Percentiles rank a stretch among this genome's conserved stretches.
These are phyloP conservation scores for Aspergillus persii DNA, from an alignment of 2,329 filamentous ascomycete species.

Conservation along the genomic window DNA sequence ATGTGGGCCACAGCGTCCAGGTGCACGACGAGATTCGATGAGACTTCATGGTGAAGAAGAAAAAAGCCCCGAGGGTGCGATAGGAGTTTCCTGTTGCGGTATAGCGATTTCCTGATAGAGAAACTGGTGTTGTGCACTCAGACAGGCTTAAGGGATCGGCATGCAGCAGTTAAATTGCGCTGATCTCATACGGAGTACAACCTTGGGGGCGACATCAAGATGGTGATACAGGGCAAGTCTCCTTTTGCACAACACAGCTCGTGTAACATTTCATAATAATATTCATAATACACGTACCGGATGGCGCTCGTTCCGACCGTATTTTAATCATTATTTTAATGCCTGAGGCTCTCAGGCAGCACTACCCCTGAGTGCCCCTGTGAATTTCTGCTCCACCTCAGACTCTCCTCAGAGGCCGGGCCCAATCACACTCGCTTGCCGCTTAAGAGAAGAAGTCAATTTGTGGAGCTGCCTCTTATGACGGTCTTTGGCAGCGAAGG, in stretches of 20 bases:
- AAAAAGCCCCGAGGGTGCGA: not conserved
- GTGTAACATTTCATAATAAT: too few species aligned
- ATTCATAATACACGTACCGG: not conserved
- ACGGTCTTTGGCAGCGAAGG: too few species aligned
- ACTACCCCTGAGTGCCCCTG: not conserved
- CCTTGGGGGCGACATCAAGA: not conserved
- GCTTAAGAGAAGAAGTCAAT: not conserved
- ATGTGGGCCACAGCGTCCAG: not conserved
- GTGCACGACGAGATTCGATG: too few species aligned
- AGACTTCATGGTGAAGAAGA: too few species aligned
- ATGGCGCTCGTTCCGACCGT: too few species aligned
- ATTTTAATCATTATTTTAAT: too few species aligned
- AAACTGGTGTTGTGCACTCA: not conserved
- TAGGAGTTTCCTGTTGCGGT: not conserved
- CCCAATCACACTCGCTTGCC: not conserved
- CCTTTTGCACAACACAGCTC: too few species aligned
- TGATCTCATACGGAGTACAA: not conserved
- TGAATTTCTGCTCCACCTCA: not conserved
- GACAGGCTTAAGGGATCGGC: not conserved
- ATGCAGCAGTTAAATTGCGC: not conserved
- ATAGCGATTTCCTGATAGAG: not conserved
- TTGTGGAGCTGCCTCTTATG: not conserved
- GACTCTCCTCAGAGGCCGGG: not conserved
- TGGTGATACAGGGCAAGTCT: not conserved
- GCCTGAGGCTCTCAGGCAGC: not conserved